Percentiles rank a stretch among this genome's conserved stretches.
Conservation (phyloP, 2,329 filamentous ascomycete genomes). For the Neonectria sp. region DNA sequence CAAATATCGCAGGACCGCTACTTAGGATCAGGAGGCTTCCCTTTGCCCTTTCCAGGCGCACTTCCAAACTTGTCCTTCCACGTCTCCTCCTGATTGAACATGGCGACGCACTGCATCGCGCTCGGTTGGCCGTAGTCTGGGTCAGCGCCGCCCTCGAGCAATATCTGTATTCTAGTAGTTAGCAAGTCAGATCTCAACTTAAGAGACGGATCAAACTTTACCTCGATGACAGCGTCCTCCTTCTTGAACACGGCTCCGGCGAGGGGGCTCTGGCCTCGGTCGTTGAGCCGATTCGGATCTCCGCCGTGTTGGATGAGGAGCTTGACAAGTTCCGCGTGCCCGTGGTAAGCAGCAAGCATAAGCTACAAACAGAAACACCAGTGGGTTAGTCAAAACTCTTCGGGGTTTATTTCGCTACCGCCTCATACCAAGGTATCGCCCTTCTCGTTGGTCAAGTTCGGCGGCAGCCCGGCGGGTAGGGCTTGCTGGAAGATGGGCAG, state of each 20-base stretch:
- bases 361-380: slow-evolving; percentile 58
- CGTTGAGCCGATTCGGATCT: slow-evolving; percentile 78
- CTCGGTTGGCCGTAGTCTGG: slow-evolving; percentile 67
- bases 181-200: neutral
- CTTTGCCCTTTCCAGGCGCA: slow-evolving; percentile 65
- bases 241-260: slow-evolving; percentile 83
- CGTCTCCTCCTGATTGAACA: slow-evolving; percentile 67
- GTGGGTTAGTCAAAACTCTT: slow-evolving; percentile 4
- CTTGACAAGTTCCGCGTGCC: slow-evolving; percentile 72
- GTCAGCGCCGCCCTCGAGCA: slow-evolving; percentile 68
- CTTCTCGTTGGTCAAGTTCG: slow-evolving; percentile 80
- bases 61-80: slow-evolving; percentile 66
- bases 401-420: slow-evolving; percentile 1
- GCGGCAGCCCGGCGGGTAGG: slow-evolving; percentile 74
- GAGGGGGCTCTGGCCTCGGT: slow-evolving; percentile 77
- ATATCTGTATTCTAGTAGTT: slow-evolving; percentile 49
- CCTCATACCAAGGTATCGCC: slow-evolving; percentile 76
- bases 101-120: slow-evolving; percentile 62
- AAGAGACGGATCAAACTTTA: slow-evolving; percentile 41
- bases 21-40: slow-evolving; percentile 25
- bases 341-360: slow-evolving; percentile 82
- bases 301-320: slow-evolving; percentile 75
- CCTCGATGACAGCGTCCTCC: slow-evolving; percentile 74
- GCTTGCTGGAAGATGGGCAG: slow-evolving; percentile 73
- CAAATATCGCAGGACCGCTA: neutral